A percentile compares a stretch with the other conserved stretches of the same genome.
Conservation (phyloP, 2,329 filamentous ascomycete genomes). For the Aspergillus amoenus region DNA sequence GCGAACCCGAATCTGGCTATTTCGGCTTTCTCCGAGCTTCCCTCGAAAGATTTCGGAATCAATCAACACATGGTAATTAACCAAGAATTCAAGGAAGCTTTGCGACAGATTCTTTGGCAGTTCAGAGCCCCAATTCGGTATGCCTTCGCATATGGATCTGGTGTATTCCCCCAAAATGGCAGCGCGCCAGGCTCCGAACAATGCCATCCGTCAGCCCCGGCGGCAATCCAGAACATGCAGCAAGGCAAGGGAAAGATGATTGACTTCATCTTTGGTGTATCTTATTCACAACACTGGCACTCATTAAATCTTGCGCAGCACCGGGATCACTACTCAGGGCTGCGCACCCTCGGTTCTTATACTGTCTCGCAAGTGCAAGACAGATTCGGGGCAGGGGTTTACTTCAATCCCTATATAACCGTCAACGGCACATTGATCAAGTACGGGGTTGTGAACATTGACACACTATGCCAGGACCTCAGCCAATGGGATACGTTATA, state of each 20-base stretch:
- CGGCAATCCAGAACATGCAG: conserved; percentile 79
- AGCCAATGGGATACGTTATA: conserved; percentile 93
- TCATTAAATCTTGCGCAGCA: conserved; percentile 86
- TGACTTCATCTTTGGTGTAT: conserved; percentile 96
- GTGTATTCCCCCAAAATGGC: conserved; percentile 81
- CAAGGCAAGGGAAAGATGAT: conserved; percentile 92
- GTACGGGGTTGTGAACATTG: conserved; percentile 93
- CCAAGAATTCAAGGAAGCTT: conserved; percentile 86
- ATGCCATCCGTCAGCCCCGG: conserved; percentile 76
- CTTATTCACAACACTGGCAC: conserved; percentile 95
- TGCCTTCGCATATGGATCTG: conserved; percentile 95
- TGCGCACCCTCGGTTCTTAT: conserved; percentile 80
- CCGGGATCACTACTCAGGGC: conserved; percentile 84
- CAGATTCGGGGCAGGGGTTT: conserved; percentile 85
- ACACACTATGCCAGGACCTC: conserved; percentile 83
- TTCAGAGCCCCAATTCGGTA: conserved; percentile 93
- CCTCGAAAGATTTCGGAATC: conserved; percentile 78
- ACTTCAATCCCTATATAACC: conserved; percentile 94
- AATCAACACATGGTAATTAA: conserved; percentile 98
- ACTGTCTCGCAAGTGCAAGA: conserved; percentile 85
- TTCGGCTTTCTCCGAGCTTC: conserved; percentile 72
- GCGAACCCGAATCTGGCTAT: conserved; percentile 71
- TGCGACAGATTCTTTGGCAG: conserved; percentile 84
- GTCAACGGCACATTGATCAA: conserved; percentile 96
- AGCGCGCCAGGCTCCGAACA: conserved; percentile 38